phyloP scores from a whole-genome alignment of 345 rosid species.

The Citrus unshiu region DNA sequence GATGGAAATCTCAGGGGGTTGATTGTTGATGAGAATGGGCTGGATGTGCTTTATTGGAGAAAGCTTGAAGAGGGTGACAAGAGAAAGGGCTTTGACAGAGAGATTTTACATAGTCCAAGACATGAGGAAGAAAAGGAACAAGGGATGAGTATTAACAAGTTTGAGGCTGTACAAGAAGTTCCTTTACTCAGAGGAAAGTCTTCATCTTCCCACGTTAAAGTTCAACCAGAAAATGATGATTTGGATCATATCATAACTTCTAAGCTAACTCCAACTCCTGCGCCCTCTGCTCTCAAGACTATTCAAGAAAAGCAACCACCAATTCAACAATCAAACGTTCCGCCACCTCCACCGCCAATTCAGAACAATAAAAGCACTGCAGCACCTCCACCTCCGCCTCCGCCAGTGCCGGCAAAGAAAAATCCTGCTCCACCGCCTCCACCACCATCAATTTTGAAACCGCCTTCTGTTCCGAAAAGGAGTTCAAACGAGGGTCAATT shows the following conservation, averaged over 20 bases:
- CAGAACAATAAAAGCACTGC: constrained; percentile 12
- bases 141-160: constrained; percentile 19
- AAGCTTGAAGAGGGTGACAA: constrained; percentile 37
- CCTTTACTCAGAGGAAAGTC: constrained; percentile 70
- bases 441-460: constrained; percentile 34
- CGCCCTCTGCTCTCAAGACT: constrained; percentile 12
- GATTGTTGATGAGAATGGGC: constrained; percentile 70
- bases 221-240: constrained; percentile 17
- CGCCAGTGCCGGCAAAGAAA: constrained; percentile 18
- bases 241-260: background rate
- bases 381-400: constrained; percentile 34
- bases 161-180: constrained; percentile 38
- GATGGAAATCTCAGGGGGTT: constrained; percentile 49
- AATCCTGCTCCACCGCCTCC: constrained; percentile 45
- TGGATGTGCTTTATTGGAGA: constrained; percentile 80
- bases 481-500: constrained; percentile 16
- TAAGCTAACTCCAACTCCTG: constrained; percentile 24
- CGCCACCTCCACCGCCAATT: constrained; percentile 20
- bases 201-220: constrained; percentile 39
- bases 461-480: constrained; percentile 35
- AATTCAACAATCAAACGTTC: constrained; percentile 23
- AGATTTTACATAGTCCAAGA: constrained; percentile 16
- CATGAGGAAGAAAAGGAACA: constrained; percentile 21
- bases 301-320: constrained; percentile 15
- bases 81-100: constrained; percentile 23